Base-by-base conservation (phyloP, 164 flowering plant species). In the Stephania cephalantha region DNA sequence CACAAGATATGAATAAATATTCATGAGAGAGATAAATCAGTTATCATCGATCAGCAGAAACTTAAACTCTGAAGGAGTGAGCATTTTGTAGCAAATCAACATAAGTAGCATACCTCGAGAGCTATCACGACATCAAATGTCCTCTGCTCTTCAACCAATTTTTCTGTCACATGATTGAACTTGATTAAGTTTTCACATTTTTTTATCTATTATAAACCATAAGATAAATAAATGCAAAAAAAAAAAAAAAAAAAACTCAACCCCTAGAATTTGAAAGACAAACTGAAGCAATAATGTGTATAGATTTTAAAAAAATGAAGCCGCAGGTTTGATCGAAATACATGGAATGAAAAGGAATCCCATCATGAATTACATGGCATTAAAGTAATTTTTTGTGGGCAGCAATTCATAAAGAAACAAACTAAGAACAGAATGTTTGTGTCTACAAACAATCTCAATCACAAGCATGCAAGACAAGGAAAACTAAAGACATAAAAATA, bases 41-140 rank as follows among this genome's bases (percentile, higher is more conserved):
- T 66, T 4, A 68, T 58, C 5, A 55, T 55, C 11, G 63, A 55
- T 55, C 63, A 15, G 64, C 63, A 58, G 22, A 58, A 31, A 69
- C 7, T 6, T 4, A 25, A 30, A 66, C 11, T 50, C 25, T 13
- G 71, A 9, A 30, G 53, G 73, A 44, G 71, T 69, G 69, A 25
- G 35, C 72, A 53, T 53, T 9, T 31, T 75, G 46, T 67, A 80
- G 61, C 77, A 46, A 42, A 69, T 75, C 31, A 63, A 75, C 42
- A 35, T 35, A 2, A 35, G 42, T 68, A 53, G 66, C 83, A 69
- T 78, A 93, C 99, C 98, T 96, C 98, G 74, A 89, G 81, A 66
- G 99, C 79, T 81, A 96, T 83, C 73, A 94, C 99, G 46, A 91
- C 99, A 89, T 96, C 98, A 83, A 91, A 96, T 75, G 79, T 73